Evolutionary conservation across 202 grass and related monocot species (phyloP), one percentile per base, ranked within the genome.

Genomic region (Musa balbisiana): DNA sequence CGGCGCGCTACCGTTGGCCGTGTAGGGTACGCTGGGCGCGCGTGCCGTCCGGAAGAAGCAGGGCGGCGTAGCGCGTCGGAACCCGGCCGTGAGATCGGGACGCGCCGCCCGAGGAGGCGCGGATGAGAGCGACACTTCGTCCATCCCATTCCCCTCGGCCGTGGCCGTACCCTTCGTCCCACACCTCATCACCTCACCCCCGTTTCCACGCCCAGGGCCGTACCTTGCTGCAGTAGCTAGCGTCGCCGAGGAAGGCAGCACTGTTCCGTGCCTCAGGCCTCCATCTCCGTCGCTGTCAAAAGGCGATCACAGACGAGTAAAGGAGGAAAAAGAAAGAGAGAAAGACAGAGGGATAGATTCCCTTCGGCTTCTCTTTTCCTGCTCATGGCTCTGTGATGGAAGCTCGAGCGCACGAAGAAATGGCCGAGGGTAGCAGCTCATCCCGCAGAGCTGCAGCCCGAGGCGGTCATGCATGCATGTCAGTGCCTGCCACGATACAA

Each of bases 321-420:
- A n/a, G 14, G 9, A 43, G 53, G 17, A 19, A 19, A 16, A 19
- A 70, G 13, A 6, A 33, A 23, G 14, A 0, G 52, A 3, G 22
- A n/a, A 23, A 22, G 72, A 74, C 72, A 74, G 72, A 74, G 22
- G 53, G 53, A 59, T 33, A 74, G 72, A 74, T 74, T 74, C 72
- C 72, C 53, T 49, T 25, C 1, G 23, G 33, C 33, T 2, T 1
- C 53, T 43, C 49, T 70, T 70, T 70, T 51, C 33, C 10, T 3
- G 67, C 43, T 51, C 43, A 51, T 70, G 67, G 67, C 26, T 70
- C 17, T 51, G 67, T 52, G 21, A 70, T 70, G 67, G 67, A 70
- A 70, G 49, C 49, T 70, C 17, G 20, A 19, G 20, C 67, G 67
- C 17, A 52, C 67, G 11, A 49, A 70, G 33, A 49, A n/a, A 70